These are phyloP conservation scores for Sporisorium graminicola DNA, from an alignment of 1,284 basidiomycete species.

Conservation along the genomic window DNA sequence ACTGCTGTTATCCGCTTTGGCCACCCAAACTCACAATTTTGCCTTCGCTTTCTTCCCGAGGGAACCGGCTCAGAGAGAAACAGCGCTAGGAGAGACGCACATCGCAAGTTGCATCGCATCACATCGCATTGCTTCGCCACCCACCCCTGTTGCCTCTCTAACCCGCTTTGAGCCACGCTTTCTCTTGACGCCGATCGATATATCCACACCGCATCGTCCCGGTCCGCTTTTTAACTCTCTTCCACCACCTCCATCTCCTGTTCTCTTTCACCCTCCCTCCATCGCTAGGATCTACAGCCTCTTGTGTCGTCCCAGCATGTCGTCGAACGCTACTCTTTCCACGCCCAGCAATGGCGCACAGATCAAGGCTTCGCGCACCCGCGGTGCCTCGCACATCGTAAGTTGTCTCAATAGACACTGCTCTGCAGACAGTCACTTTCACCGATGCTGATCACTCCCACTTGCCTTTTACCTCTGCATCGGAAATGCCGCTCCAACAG, in stretches of 20 bases:
- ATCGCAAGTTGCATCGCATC: constrained; percentile 19
- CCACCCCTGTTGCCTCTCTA: background rate
- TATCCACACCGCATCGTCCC: background rate
- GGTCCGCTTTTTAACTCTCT: background rate
- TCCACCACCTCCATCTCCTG: constrained; percentile 6
- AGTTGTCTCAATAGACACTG: constrained; percentile 25
- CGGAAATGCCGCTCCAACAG: constrained; percentile 55
- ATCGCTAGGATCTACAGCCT: background rate
- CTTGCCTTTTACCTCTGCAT: background rate
- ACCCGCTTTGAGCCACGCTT: background rate
- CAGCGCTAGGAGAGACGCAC: constrained; percentile 3
- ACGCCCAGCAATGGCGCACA: constrained; percentile 61
- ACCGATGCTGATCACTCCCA: background rate
- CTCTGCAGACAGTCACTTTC: background rate
- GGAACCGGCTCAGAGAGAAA: background rate
- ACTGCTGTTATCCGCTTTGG: constrained; percentile 10
- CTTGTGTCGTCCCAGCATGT: constrained; percentile 35
- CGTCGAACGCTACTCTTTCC: constrained; percentile 59
- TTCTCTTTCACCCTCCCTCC: background rate
- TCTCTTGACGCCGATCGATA: constrained; percentile 7
- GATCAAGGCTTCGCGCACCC: constrained; percentile 66
- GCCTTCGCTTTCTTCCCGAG: constrained; percentile 4
- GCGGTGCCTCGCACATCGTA: constrained; percentile 68
- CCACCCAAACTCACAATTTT: constrained; percentile 12
- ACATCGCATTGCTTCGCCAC: constrained; percentile 16